phyloP scores from a whole-genome alignment of 2,329 filamentous ascomycete species.

The Emydomyces testavorans region DNA sequence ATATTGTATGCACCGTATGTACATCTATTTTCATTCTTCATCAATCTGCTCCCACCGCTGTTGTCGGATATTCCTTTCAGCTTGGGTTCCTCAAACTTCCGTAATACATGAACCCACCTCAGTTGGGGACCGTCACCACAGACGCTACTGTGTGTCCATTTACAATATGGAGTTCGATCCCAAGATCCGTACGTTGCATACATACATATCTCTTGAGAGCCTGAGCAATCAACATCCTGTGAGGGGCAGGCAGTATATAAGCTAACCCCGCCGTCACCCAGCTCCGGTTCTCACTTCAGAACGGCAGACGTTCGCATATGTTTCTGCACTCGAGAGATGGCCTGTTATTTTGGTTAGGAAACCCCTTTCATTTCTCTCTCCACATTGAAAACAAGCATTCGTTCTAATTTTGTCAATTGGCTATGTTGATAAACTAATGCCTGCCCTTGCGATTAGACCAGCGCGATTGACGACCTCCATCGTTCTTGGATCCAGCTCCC shows the following conservation, averaged over 20 bases:
- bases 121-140: no score
- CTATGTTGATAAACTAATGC: background rate
- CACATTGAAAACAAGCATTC: background rate
- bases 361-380: background rate
- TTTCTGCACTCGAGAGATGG: slow-evolving; percentile 80
- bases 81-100: background rate
- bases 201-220: background rate
- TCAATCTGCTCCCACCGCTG: background rate
- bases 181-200: slow-evolving; percentile 51
- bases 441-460: slow-evolving; percentile 49
- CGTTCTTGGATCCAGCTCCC: slow-evolving; percentile 44
- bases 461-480: slow-evolving; percentile 90
- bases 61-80: no score
- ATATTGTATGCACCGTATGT: no score
- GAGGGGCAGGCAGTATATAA: slow-evolving; percentile 9
- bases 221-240: background rate
- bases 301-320: slow-evolving; percentile 72
- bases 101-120: no score
- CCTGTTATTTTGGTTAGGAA: slow-evolving; percentile 70
- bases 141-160: background rate
- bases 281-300: slow-evolving; percentile 70
- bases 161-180: slow-evolving; percentile 59
- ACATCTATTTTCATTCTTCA: background rate
- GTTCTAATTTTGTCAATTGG: slow-evolving; percentile 17
- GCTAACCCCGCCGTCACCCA: slow-evolving; percentile 30